Conservation (phyloP, 2,329 filamentous ascomycete species). For the Dactylellina leptospora region DNA sequence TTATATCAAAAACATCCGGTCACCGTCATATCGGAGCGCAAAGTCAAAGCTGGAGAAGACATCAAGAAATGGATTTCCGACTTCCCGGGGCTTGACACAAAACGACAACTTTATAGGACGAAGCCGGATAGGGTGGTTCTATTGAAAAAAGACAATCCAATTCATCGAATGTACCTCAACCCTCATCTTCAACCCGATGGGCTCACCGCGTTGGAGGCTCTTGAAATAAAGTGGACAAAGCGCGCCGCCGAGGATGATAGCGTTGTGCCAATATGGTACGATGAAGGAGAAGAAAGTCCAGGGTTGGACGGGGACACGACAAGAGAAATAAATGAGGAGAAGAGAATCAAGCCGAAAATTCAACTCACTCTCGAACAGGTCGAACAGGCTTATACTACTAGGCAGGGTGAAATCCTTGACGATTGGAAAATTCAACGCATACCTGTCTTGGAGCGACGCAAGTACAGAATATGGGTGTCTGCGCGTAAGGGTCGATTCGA, state of each 20-base stretch:
- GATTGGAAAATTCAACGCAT: conserved; percentile 3
- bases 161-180: conserved; percentile 7
- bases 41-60: conserved; percentile 8
- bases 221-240: not conserved
- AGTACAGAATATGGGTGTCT: conserved; percentile 13
- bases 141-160: not conserved
- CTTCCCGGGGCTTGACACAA: conserved; percentile 17
- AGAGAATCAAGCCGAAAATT: not conserved
- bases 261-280: not conserved
- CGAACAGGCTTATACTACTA: not conserved
- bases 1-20: conserved; percentile 16
- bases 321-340: not conserved
- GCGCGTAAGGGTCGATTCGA: not conserved
- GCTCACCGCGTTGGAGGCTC: not conserved
- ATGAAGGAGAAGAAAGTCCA: not conserved
- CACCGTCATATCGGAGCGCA: conserved; percentile 14
- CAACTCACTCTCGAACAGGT: conserved; percentile 16
- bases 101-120: conserved; percentile 12
- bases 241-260: not conserved
- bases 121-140: conserved; percentile 13
- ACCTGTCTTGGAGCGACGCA: conserved; percentile 6
- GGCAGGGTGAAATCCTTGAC: not conserved
- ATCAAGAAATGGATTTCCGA: conserved; percentile 19
- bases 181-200: not conserved
- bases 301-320: conserved; percentile 12